Conservation (phyloP, 352 stramenopile genomes). For the Phytophthora cactorum region DNA sequence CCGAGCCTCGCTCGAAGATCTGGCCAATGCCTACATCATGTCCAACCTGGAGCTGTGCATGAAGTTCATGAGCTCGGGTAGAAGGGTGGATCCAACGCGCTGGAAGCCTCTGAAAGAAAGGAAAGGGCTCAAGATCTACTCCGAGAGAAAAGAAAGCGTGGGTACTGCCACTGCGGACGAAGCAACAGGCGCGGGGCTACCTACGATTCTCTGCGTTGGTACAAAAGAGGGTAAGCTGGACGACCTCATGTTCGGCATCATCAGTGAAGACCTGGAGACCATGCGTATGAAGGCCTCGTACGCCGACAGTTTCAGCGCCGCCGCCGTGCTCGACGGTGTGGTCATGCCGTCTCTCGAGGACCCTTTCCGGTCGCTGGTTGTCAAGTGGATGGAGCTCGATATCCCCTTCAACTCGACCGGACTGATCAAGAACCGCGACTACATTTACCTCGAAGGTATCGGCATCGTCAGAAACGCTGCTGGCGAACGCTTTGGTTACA, state of each 20-base stretch:
- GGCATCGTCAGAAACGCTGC: constrained; percentile 5
- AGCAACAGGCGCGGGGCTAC: background rate
- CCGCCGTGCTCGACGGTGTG: background rate
- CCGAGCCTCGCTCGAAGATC: too few species aligned
- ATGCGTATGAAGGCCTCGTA: constrained; percentile 9
- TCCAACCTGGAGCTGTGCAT: background rate
- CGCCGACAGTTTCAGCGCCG: constrained; percentile 1
- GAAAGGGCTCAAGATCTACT: constrained; percentile 16
- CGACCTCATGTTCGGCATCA: constrained; percentile 13
- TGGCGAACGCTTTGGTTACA: background rate
- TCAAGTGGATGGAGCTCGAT: background rate
- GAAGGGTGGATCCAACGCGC: constrained; percentile 4
- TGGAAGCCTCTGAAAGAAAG: constrained; percentile 11
- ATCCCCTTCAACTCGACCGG: constrained; percentile 6
- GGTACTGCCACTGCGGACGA: background rate
- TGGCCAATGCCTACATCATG: too few species aligned
- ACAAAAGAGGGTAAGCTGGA: background rate
- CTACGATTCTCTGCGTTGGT: background rate
- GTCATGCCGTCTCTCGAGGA: background rate
- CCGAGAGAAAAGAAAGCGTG: background rate
- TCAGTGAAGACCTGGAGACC: constrained; percentile 11
- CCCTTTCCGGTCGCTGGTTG: background rate
- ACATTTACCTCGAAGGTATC: constrained; percentile 10
- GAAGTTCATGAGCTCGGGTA: background rate
- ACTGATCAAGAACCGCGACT: constrained; percentile 14